A percentile compares a stretch with the other conserved stretches of the same genome.
Evolutionary conservation across 768 basidiomycete species (phyloP).

Genomic region (Neoboletus magnificus): DNA sequence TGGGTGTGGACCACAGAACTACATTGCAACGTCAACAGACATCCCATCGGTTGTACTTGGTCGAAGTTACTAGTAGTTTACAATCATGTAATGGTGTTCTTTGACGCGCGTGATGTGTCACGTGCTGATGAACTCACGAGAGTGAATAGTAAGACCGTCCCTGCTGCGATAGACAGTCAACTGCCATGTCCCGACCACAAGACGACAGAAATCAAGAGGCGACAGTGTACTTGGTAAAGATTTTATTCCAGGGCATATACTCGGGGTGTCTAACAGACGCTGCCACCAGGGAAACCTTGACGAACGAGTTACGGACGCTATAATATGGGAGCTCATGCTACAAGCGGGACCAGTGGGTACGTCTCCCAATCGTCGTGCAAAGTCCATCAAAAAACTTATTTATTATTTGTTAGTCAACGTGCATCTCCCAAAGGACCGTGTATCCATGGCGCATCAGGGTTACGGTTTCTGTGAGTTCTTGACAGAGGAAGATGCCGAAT

Average conservation of each 20-base stretch:
- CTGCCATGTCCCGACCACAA: slow-evolving; percentile 50
- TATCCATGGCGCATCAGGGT: slow-evolving; percentile 97
- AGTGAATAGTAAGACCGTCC: neutral
- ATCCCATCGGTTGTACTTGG: neutral
- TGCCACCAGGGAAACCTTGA: slow-evolving; percentile 84
- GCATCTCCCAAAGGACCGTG: slow-evolving; percentile 96
- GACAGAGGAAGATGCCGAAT: slow-evolving; percentile 98
- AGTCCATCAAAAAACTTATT: neutral
- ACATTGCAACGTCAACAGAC: neutral
- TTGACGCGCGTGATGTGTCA: neutral
- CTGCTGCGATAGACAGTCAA: too few relatives aligned
- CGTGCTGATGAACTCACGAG: neutral
- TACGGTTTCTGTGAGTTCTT: slow-evolving; percentile 99
- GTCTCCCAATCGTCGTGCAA: slow-evolving; percentile 29
- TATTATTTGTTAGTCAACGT: slow-evolving; percentile 70
- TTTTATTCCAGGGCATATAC: neutral
- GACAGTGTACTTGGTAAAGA: slow-evolving; percentile 74
- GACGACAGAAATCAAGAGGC: slow-evolving; percentile 92
- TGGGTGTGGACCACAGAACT: neutral
- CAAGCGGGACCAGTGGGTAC: slow-evolving; percentile 98
- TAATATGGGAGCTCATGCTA: slow-evolving; percentile 98
- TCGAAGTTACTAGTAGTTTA: neutral
- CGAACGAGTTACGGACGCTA: slow-evolving; percentile 88
- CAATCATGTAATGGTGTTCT: too few relatives aligned
- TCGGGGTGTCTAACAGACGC: neutral